Percentiles rank a stretch among this genome's conserved stretches.
These are phyloP conservation scores for Monascus ruber DNA, from an alignment of 2,329 filamentous ascomycete species.

Conservation along the genomic window DNA sequence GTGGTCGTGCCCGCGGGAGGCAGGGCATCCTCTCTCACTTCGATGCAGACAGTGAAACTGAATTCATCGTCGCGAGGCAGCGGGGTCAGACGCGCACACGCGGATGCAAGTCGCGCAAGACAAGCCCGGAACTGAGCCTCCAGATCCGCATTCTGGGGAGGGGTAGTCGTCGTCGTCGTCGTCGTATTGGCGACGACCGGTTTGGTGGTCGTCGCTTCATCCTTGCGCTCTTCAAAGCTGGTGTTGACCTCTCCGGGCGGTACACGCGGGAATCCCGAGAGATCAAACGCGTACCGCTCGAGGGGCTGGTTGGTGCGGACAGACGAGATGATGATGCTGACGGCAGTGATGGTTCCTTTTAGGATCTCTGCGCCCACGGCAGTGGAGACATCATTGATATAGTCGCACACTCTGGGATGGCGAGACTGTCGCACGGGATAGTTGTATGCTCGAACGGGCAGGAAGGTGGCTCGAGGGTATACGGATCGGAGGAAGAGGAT, in stretches of 20 bases:
- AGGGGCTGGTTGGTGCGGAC: slow-evolving; percentile 40
- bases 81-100: slow-evolving; percentile 32
- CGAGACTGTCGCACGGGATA: slow-evolving; percentile 74
- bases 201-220: slow-evolving; percentile 17
- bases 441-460: slow-evolving; percentile 70
- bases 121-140: slow-evolving; percentile 40
- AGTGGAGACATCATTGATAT: slow-evolving; percentile 69
- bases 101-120: slow-evolving; percentile 32
- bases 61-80: slow-evolving; percentile 37
- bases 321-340: slow-evolving; percentile 47
- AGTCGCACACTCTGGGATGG: slow-evolving; percentile 73
- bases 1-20: slow-evolving; percentile 35
- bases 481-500: slow-evolving; percentile 72
- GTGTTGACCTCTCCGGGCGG: slow-evolving; percentile 37
- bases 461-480: slow-evolving; percentile 68
- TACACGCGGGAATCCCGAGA: slow-evolving; percentile 45
- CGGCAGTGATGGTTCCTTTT: slow-evolving; percentile 42
- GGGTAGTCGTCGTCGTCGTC: slow-evolving; percentile 15
- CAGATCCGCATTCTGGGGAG: slow-evolving; percentile 28
- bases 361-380: slow-evolving; percentile 61
- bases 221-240: slow-evolving; percentile 35
- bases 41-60: slow-evolving; percentile 39
- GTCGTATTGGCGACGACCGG: slow-evolving; percentile 14
- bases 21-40: slow-evolving; percentile 35
- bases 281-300: slow-evolving; percentile 51